Evolutionary conservation across 257 asterid genomes (phyloP).

Genomic region (Solanum peruvianum): DNA sequence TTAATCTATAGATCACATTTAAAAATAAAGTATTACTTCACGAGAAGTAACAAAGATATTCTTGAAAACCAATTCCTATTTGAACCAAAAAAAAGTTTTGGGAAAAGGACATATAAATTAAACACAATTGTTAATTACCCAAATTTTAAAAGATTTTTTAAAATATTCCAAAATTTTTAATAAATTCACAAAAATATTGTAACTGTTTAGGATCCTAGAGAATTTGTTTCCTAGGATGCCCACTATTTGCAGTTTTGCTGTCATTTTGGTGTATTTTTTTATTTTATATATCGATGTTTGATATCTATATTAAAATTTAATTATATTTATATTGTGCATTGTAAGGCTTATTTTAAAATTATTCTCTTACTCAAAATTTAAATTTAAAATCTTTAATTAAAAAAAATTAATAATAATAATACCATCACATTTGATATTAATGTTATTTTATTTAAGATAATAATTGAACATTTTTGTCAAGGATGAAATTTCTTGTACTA

Average conservation of each 20-base stretch:
- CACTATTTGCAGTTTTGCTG: not conserved
- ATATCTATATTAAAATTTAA: no score
- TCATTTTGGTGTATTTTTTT: not conserved
- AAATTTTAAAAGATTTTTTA: not conserved
- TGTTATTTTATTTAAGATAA: not conserved
- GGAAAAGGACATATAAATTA: not conserved
- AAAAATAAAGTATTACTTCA: not conserved
- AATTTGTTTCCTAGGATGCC: not conserved
- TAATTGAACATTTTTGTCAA: not conserved
- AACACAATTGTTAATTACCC: not conserved
- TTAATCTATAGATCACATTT: not conserved
- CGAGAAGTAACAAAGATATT: not conserved
- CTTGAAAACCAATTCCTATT: not conserved
- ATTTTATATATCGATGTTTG: rapidly evolving
- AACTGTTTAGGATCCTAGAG: not conserved
- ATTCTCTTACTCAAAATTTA: not conserved
- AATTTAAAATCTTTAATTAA: not conserved
- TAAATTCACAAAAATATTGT: not conserved
- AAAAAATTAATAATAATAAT: rapidly evolving
- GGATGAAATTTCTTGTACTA: not conserved
- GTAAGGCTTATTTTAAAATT: no score
- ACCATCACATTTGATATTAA: not conserved
- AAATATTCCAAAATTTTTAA: not conserved
- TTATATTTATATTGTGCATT: no score
- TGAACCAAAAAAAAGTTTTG: not conserved